Percentiles rank a stretch among this genome's conserved stretches.
These are phyloP conservation scores for Rubia tinctorum DNA, from an alignment of 305 asterid species.

Conservation along the genomic window DNA sequence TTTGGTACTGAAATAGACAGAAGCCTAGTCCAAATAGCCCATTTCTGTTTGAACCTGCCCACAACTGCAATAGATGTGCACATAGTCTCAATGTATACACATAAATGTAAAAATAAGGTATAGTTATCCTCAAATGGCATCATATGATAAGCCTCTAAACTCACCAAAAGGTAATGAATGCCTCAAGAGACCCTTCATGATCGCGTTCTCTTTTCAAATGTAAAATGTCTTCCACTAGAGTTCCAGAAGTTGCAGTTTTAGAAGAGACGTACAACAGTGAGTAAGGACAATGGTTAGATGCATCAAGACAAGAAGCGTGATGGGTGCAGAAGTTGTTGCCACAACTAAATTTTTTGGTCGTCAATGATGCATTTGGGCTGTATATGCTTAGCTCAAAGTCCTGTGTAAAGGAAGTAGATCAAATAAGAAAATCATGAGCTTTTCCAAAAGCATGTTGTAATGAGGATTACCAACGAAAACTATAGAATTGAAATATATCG, in stretches of 20 bases:
- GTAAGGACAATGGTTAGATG: constrained; percentile 63
- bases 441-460: background rate
- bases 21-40: constrained; percentile 84
- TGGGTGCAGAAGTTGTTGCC: constrained; percentile 51
- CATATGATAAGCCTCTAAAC: no score
- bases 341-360: constrained; percentile 72
- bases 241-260: constrained; percentile 82
- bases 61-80: constrained; percentile 69
- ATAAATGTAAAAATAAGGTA: no score
- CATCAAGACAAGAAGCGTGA: constrained; percentile 38
- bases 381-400: constrained; percentile 74
- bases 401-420: constrained; percentile 32
- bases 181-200: no score
- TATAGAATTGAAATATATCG: background rate
- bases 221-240: no score
- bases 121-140: no score
- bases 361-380: constrained; percentile 55
- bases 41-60: constrained; percentile 84
- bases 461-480: background rate
- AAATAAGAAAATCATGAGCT: constrained; percentile 17
- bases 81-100: no score
- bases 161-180: no score
- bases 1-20: no score
- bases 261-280: constrained; percentile 71
- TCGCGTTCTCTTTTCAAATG: no score